Evolutionary conservation across 2,329 filamentous ascomycete genomes (phyloP), one percentile per base, ranked within the genome.

Genomic region (Massarina eburnea): DNA sequence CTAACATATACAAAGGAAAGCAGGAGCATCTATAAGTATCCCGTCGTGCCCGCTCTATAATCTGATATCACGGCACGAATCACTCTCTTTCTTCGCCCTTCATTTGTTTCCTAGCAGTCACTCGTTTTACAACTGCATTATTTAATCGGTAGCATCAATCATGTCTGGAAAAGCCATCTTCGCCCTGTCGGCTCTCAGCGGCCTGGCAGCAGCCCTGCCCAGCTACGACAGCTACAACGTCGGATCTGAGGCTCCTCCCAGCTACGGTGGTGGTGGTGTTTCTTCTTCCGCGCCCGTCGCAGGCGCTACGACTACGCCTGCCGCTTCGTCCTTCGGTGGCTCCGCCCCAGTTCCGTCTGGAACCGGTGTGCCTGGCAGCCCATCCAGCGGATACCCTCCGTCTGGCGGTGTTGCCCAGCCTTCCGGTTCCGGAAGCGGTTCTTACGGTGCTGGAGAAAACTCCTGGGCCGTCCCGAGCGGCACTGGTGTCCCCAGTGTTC

Each of bases 101-200:
- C 12, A 14, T 32, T 38, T 30, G 15, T 33, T 41, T 41, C 26
- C 39, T 41, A 18, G 39, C 39, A 41, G 39, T 41, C 39, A 41
- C 39, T 41, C 39, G 39, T 30, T 41, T 32, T 20, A 14, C n/a
- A n/a, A 20, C 39, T 41, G 39, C 39, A n/a, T 21, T 41, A 17
- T n/a, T 41, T 41, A 32, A 41, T 20, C 32, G 12, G 27, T 17
- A 14, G 12, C 14, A 14, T 22, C 33, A 41, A 41, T 41, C 19
- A 41, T 41, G 39, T 41, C 39, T 22, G 39, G 39, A n/a, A 41
- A 41, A 27, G 27, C 26, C n/a, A 15, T 39, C 37, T 14, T 41
- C 27, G 39, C 39, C 19, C 39, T 41, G 10, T 22, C 39, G n/a
- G 39, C 39, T 30, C 19, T 41, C 15, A 32, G 39, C 39, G 17